Evolutionary conservation across 495 filamentous ascomycete species (phyloP), one percentile per base, ranked within the genome.

Genomic region (Schizothecium vesticola): DNA sequence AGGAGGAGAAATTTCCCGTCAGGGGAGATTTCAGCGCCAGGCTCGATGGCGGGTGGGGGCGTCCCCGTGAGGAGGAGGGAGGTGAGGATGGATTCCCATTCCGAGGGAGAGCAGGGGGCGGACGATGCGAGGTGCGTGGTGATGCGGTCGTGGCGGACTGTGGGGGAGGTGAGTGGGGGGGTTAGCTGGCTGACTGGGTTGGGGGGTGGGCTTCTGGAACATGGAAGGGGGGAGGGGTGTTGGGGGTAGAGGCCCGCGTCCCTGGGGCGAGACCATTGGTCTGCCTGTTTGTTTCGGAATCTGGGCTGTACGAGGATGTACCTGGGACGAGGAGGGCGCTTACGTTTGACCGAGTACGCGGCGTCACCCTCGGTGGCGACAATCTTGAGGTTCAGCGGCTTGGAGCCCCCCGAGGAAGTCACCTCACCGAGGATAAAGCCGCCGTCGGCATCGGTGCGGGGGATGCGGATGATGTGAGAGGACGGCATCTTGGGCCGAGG

Each of bases 351-450:
- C 23, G 79, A 76, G 74, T 89, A 94, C 8, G 89, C 87, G 58
- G 77, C 78, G 51, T 85, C 83, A 51, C 87, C 86, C 72, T 94
- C 90, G n/a, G 90, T 92, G 1, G 86, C 90, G 61, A 85, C 79
- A 33, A 94, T 78, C 61, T 84, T 86, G 61, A 92, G 67, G 69
- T 91, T 88, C 11, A 91, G 70, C 5, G 77, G 77, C 61, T 79
- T 78, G 21, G 80, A 72, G 13, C 84, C 43, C 43, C 43, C 85
- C 10, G 78, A 74, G n/a, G 77, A 75, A 1, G 74, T 73, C 36
- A 89, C 81, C 70, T 89, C 81, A 24, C 91, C 71, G 7, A 93
- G 81, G 3, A 91, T 80, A 75, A 83, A 88, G 6, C 80, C 72
- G 9, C 79, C 77, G 7, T 83, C 80, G 68, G 63, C 28, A 58